Base-by-base conservation (phyloP, 2,329 filamentous ascomycete species). In the Penicillium sp. region DNA sequence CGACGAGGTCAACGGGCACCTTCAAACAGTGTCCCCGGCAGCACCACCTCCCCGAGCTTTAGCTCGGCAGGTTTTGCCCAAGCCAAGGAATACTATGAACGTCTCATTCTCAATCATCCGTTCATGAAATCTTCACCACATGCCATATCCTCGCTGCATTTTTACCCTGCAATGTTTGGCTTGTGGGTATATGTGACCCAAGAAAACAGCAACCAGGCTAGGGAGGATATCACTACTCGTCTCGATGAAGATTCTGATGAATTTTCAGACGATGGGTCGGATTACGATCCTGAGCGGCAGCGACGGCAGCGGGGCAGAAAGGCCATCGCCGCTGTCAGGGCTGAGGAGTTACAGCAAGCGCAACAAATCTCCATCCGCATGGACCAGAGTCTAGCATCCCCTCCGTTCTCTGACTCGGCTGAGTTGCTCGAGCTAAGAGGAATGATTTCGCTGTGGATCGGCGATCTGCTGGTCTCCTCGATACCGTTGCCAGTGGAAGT, bases 151-250 rank as follows among this genome's bases (percentile, higher is more conserved):
- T 85, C 89, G 10, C 68, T 89, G 36, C 86, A 90, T 56, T 96
- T 97, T 69, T 92, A 91, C 75, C 86, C 89, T 13, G 88, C 88
- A 13, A 83, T 96, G 75, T 87, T 93, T 62, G 86, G 86, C 45
- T 83, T 91, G 43, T 93, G 94, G 83, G 82, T 96, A 48, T 92
- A 90, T 69, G 84, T 88, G 57, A 78, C 86, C 1, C 83, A 89
- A 65, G 79, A 83, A 44, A 85, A 85, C 75, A 82, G 82, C 65
- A 75, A 71, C 50, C 67, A 68, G 47, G 80, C 73, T 10, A 65
- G 82, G 36, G 69, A 76, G 50, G 69, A 66, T 10, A 60, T 80
- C 10, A 61, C 70, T 48, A 40, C 68, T 50, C 48, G 55, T 22
- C 58, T 61, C 14, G 64, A 66, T 22, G 54, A 62, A 29, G 53